Evolutionary conservation across 805 yeast species (phyloP), one percentile per base, ranked within the genome.

Genomic region (Metschnikowia cerradonensis): DNA sequence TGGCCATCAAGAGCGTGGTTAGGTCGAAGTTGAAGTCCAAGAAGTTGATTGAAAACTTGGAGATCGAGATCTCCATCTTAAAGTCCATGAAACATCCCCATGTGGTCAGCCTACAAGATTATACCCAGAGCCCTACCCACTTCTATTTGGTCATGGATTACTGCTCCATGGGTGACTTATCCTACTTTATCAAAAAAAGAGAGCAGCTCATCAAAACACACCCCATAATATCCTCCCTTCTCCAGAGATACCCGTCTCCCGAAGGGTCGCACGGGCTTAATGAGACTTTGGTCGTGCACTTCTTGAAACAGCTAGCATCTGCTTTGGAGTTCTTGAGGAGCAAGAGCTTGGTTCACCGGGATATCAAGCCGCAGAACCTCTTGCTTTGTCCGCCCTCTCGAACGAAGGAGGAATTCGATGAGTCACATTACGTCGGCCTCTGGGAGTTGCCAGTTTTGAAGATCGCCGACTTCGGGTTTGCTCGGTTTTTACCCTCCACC

Each of bases 381-480:
- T 67, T 94, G 54, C 73, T 94, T 52, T 84, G 88, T 46, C 95
- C 97, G 1, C 97, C 98, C 0, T 70, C 79, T 2, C 85, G 83
- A 57, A 78, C 91, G 14, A 75, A 78, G 49, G 70, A 71, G 17
- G 84, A 80, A 30, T 88, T 88, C 56, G 76, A 76, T 43, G 76
- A 76, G 3, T 70, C 63, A 3, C 79, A 84, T 2, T 88, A 75
- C 67, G 83, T 82, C 4, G 98, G 98, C 0, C 71, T 85, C 52
- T 87, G 92, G 83, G 95, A 89, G 59, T 73, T 94, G 54, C 99
- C 99, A 1, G 79, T 91, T 8, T 76, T 94, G 55, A 92, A 92
- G 67, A 84, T 94, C 53, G 99, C 99, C 11, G 99, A 94, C 71
- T 94, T 94, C 69, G 99, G 99, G 0, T 94, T 94, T 72, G 99